Percentiles rank a stretch among this genome's conserved stretches.
Evolutionary conservation across 352 stramenopile species (phyloP).

Genomic region (Pythium aquatile): DNA sequence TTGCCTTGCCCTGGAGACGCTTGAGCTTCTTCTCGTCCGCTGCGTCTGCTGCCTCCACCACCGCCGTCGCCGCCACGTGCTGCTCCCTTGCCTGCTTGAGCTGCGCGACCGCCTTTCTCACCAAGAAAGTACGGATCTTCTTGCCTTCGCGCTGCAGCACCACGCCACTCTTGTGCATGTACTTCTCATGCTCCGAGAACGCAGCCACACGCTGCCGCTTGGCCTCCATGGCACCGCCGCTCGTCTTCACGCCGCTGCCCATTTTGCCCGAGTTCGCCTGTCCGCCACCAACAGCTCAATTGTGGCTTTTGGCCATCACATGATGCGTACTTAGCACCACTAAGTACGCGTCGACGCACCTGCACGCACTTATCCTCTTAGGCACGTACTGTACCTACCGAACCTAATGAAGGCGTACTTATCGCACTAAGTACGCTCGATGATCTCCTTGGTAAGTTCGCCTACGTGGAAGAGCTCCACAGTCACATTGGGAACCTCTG

Average conservation of each 20-base stretch:
- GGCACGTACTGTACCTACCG: neutral
- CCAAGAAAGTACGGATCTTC: constrained; percentile 64
- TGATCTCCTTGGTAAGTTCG: constrained; percentile 12
- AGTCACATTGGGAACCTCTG: neutral
- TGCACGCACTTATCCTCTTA: neutral
- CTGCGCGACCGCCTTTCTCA: constrained; percentile 67
- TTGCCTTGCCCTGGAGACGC: constrained; percentile 32
- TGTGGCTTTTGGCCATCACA: neutral
- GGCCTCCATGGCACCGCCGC: constrained; percentile 5
- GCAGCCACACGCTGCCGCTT: constrained; percentile 52
- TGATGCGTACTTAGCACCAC: neutral
- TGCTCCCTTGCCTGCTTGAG: constrained; percentile 63
- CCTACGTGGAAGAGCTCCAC: constrained; percentile 25
- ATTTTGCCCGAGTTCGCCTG: neutral
- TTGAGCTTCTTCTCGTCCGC: constrained; percentile 32
- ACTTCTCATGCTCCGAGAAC: constrained; percentile 62
- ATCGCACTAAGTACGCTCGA: constrained; percentile 1
- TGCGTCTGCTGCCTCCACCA: constrained; percentile 1
- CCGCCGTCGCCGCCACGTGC: constrained; percentile 10
- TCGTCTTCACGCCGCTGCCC: constrained; percentile 8
- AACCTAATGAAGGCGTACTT: neutral
- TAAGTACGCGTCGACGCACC: neutral
- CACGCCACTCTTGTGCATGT: constrained; percentile 68
- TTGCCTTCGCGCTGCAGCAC: constrained; percentile 75
- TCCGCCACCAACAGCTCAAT: constrained; percentile 6